These are phyloP conservation scores for Chloranthus sessilifolius DNA, from an alignment of 164 flowering plant species.

Conservation along the genomic window DNA sequence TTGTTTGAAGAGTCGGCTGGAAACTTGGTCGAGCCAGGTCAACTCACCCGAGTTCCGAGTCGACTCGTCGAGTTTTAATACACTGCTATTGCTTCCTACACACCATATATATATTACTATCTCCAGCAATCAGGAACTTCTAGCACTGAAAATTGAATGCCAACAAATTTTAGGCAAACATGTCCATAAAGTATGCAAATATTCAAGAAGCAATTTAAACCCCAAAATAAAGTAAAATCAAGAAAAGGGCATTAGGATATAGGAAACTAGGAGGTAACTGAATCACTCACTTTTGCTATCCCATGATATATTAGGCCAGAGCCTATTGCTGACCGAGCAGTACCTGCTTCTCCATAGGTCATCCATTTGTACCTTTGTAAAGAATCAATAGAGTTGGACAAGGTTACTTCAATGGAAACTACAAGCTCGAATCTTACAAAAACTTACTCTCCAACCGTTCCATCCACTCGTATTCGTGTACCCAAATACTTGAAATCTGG, in stretches of 20 bases:
- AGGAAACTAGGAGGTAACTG: too few species aligned
- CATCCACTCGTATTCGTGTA: constrained; percentile 74
- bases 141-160: neutral
- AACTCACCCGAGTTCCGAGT: too few species aligned
- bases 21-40: too few species aligned
- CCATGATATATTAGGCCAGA: constrained; percentile 78
- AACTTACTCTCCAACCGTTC: constrained; percentile 74
- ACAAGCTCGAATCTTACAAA: neutral
- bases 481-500: constrained; percentile 84
- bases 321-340: constrained; percentile 80
- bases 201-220: neutral
- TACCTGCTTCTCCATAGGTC: constrained; percentile 94
- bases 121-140: neutral
- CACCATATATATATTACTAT: too few species aligned
- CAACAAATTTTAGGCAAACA: too few species aligned
- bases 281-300: constrained; percentile 51
- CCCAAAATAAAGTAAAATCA: neutral
- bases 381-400: constrained; percentile 4
- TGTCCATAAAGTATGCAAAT: too few species aligned
- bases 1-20: too few species aligned
- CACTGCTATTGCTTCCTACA: too few species aligned
- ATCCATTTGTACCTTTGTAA: constrained; percentile 85
- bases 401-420: constrained; percentile 5
- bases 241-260: too few species aligned
- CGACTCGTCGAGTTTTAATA: too few species aligned